These are phyloP conservation scores for Solanum peruvianum DNA, from an alignment of 257 asterid species.

Conservation along the genomic window DNA sequence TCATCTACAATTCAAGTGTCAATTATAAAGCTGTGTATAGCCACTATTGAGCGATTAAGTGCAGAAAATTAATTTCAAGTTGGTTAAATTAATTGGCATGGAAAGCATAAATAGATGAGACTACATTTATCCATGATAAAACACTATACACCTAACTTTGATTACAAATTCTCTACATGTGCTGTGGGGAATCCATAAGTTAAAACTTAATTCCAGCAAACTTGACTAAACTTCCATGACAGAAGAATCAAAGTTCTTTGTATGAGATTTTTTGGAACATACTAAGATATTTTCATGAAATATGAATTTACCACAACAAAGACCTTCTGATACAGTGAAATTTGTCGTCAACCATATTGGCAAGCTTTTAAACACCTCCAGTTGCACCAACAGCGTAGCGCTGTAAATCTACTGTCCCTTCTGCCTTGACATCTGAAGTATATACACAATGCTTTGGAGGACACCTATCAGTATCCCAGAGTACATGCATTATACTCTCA, in stretches of 20 bases:
- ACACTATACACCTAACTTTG: neutral
- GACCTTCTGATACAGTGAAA: conserved; percentile 23
- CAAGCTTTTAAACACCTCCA: conserved; percentile 51
- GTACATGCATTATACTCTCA: conserved; percentile 33
- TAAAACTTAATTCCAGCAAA: neutral
- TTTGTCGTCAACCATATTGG: conserved; percentile 20
- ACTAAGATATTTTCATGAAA: neutral
- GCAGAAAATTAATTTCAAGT: neutral
- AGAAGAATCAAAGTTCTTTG: neutral
- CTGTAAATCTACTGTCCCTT: conserved; percentile 19
- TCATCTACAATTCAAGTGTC: neutral
- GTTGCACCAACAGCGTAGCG: conserved; percentile 38
- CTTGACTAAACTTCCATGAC: neutral
- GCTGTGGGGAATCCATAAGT: neutral
- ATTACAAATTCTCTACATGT: neutral
- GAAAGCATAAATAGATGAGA: neutral
- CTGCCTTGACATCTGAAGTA: conserved; percentile 25
- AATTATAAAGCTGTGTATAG: neutral
- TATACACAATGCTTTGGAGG: conserved; percentile 49
- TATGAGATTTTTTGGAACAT: neutral
- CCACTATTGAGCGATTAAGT: neutral
- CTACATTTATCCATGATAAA: neutral
- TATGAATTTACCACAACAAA: conserved; percentile 43
- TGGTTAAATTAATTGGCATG: neutral
- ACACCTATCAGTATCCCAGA: conserved; percentile 98